A percentile compares a stretch with the other conserved stretches of the same genome.
These are phyloP conservation scores for Fusarium sp. DNA, from an alignment of 2,329 filamentous ascomycete species.

Conservation along the genomic window DNA sequence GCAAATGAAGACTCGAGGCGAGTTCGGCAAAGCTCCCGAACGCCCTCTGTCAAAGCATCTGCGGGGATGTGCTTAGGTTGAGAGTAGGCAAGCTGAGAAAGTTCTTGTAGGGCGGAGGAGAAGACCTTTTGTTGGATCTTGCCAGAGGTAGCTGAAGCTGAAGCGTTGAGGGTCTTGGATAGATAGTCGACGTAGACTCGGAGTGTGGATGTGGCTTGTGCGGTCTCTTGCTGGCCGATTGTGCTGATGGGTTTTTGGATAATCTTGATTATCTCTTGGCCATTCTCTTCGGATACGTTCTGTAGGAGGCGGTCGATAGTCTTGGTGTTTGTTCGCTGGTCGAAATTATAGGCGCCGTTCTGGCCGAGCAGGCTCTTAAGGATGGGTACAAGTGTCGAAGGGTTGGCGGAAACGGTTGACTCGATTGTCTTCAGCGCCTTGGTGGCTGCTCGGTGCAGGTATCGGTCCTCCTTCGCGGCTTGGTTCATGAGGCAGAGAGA, in stretches of 20 bases:
- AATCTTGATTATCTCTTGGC: slow-evolving; percentile 63
- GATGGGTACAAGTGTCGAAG: slow-evolving; percentile 69
- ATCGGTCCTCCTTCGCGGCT: slow-evolving; percentile 79
- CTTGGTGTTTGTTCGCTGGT: slow-evolving; percentile 86
- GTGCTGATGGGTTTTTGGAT: slow-evolving; percentile 58
- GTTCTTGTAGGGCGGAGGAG: slow-evolving; percentile 59
- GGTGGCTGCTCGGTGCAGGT: slow-evolving; percentile 81
- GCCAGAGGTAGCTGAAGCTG: slow-evolving; percentile 44
- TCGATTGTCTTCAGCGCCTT: slow-evolving; percentile 81
- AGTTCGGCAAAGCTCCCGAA: slow-evolving; percentile 65
- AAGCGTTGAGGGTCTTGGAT: slow-evolving; percentile 61
- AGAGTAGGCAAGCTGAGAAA: slow-evolving; percentile 68
- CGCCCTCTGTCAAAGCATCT: slow-evolving; percentile 62
- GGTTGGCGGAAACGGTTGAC: slow-evolving; percentile 69
- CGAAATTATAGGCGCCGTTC: slow-evolving; percentile 81
- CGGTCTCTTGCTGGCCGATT: slow-evolving; percentile 44
- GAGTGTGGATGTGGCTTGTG: slow-evolving; percentile 51
- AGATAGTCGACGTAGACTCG: slow-evolving; percentile 66
- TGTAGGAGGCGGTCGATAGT: slow-evolving; percentile 81
- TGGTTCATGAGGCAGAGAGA: slow-evolving; percentile 87
- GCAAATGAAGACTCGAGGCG: slow-evolving; percentile 69
- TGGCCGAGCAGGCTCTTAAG: slow-evolving; percentile 76
- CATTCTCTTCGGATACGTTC: slow-evolving; percentile 66
- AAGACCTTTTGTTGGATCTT: slow-evolving; percentile 50
- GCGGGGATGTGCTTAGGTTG: slow-evolving; percentile 56